Percentiles rank a stretch among this genome's conserved stretches.
phyloP scores from a whole-genome alignment of 441 rosid species.

The Geranium incanum region DNA sequence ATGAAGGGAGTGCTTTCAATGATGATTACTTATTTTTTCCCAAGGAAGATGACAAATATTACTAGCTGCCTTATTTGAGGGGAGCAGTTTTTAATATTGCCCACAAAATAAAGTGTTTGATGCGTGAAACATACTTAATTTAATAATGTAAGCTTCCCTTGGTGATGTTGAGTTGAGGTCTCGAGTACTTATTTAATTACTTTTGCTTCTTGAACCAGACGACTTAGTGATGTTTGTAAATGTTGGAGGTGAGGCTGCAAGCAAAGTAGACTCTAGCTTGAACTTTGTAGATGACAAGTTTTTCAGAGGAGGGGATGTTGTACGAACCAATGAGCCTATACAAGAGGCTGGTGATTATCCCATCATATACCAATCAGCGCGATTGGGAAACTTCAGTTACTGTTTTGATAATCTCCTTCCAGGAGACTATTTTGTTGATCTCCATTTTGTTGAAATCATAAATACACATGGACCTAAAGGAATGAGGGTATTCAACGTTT shows the following conservation, averaged over 20 bases:
- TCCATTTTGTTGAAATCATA: constrained; percentile 79
- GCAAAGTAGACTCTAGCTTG: constrained; percentile 35
- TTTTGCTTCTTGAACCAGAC: constrained; percentile 35
- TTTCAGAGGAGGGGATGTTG: constrained; percentile 62
- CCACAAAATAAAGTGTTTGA: not conserved
- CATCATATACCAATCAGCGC: constrained; percentile 59
- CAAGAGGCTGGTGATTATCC: constrained; percentile 72
- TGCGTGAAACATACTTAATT: not conserved
- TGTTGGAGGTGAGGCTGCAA: constrained; percentile 53
- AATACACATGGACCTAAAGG: constrained; percentile 79
- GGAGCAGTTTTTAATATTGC: not conserved
- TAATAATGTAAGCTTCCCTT: not conserved
- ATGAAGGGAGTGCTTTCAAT: not conserved
- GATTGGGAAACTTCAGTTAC: constrained; percentile 68
- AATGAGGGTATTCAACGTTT: constrained; percentile 70
- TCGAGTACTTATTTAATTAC: not conserved
- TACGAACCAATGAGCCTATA: constrained; percentile 59
- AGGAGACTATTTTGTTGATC: constrained; percentile 59
- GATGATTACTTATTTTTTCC: not conserved
- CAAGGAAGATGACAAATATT: not conserved
- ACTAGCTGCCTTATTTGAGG: not conserved
- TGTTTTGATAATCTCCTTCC: constrained; percentile 39
- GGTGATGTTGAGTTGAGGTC: not conserved
- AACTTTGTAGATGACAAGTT: constrained; percentile 40
- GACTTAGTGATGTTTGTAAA: constrained; percentile 61